Evolutionary conservation across 1,284 basidiomycete genomes (phyloP), one percentile per base, ranked within the genome.

Genomic region (Exobasidium cylindrosporum): DNA sequence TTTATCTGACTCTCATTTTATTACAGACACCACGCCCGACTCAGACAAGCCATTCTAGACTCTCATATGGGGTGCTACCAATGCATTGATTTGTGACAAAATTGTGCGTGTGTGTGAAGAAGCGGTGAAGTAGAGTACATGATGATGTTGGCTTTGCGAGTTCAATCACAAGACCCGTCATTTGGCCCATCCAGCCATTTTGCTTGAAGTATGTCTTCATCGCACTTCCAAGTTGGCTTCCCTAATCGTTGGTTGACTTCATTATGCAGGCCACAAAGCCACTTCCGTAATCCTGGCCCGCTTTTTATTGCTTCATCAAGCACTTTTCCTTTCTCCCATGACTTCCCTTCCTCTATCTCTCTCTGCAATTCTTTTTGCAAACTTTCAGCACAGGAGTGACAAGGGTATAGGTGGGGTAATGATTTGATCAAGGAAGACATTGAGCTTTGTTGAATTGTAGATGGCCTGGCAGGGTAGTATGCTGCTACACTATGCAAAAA

Each of bases 251-350:
- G 66, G 40, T 79, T 79, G 50, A 78, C 74, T 52, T 72, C 72
- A 61, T 79, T 79, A 62, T 79, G 77, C 32, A 77, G 67, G 1
- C 68, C 70, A 31, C 77, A 79, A 3, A 78, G 63, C 70, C 75
- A 79, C 23, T 61, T 63, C n/a, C 72, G 64, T 53, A 77, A 46
- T 0, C 58, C 31, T 2, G 62, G 60, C 1, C 70, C 72, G 24
- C 32, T 53, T 32, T 29, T 30, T 3, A 65, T 61, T 4, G 69
- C 55, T 57, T 68, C 17, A 32, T 54, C 44, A 35, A 66, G 44
- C 2, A 47, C 56, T 46, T 43, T 35, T 31, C 54, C 60, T n/a
- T 21, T 17, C 23, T 59, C 50, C 30, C 52, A 53, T 29, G 52
- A 54, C n/a, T 21, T 23, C n/a, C 28, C n/a, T 21, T 40, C 29